Evolutionary conservation across 2,329 filamentous ascomycete genomes (phyloP), one percentile per base, ranked within the genome.

Genomic region (Penicillium glabrum): DNA sequence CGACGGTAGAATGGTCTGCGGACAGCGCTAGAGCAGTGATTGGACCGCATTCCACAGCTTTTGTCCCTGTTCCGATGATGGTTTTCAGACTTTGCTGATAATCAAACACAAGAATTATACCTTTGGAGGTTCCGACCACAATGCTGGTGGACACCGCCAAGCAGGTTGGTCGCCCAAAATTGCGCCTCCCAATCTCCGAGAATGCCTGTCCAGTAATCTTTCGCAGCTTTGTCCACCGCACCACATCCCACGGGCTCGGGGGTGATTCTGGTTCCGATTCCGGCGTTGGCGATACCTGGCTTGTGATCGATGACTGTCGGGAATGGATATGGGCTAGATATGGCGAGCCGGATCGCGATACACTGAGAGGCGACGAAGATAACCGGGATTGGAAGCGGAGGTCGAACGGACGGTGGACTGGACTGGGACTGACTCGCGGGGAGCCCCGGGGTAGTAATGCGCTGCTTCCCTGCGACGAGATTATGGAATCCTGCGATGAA

Each of bases 61-160:
- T 96, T 1, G 93, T 96, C 33, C 93, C 93, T 31, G 90, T 89
- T 2, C 95, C 95, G 61, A 99, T 91, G 56, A 98, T 96, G 67
- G 90, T 88, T 76, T 96, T 97, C 56, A 98, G 79, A 65, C 90
- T 95, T 76, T 99, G 95, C 72, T 96, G 91, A 74, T 97, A 98
- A 78, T 99, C 96, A 78, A 99, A 99, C 58, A 98, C 87, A 70
- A 99, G 80, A 56, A 98, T 89, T 73, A 97, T 88, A 53, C 96
- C 95, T 75, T 96, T 98, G 3, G 91, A 90, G 0, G 96, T 99
- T 26, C 95, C 95, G 52, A 99, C 77, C 14, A 93, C 90, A 66
- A 99, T 96, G 9, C 88, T 87, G 3, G 93, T 90, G 61, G 93
- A 93, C 47, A 97, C 89, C 41, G 89, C 88, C 67, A 98, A 83